Evolutionary conservation across 306 rosid genomes (phyloP).

Genomic region (Luffa aegyptiaca): DNA sequence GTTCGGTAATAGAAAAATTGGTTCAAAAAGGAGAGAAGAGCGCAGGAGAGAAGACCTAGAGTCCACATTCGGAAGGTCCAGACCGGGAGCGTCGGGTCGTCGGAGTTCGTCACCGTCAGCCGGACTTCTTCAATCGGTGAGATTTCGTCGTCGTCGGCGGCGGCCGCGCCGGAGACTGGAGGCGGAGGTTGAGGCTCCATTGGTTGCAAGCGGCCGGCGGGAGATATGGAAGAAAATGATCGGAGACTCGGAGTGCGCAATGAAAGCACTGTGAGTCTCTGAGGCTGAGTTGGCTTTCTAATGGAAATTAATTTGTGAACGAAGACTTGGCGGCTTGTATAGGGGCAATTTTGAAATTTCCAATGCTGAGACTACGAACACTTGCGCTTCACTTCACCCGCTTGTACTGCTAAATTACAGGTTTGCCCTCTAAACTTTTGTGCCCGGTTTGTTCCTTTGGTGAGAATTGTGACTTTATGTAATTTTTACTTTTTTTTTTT

Average conservation of each 20-base stretch:
- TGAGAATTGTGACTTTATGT: too few relatives aligned
- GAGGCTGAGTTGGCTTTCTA: neutral
- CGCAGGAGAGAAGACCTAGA: constrained; percentile 50
- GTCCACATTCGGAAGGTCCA: constrained; percentile 95
- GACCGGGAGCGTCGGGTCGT: constrained; percentile 51
- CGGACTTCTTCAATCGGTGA: constrained; percentile 70
- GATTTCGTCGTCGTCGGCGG: constrained; percentile 22
- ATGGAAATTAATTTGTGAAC: neutral
- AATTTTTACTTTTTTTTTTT: too few relatives aligned
- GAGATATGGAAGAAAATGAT: neutral
- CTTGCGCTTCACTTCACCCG: neutral
- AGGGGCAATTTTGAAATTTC: neutral
- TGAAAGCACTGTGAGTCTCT: neutral
- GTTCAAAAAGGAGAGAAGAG: constrained; percentile 56
- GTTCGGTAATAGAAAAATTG: constrained; percentile 71
- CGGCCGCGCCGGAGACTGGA: neutral
- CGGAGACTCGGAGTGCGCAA: neutral
- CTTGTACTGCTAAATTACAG: neutral
- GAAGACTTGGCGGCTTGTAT: neutral
- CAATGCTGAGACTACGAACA: neutral
- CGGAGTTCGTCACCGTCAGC: constrained; percentile 55
- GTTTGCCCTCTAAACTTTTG: too few relatives aligned
- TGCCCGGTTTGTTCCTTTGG: too few relatives aligned
- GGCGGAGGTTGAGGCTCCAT: neutral
- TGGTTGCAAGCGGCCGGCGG: neutral